Base-by-base conservation (phyloP, 2,329 filamentous ascomycete genomes). In the Sporothrix brunneoviolacea region DNA sequence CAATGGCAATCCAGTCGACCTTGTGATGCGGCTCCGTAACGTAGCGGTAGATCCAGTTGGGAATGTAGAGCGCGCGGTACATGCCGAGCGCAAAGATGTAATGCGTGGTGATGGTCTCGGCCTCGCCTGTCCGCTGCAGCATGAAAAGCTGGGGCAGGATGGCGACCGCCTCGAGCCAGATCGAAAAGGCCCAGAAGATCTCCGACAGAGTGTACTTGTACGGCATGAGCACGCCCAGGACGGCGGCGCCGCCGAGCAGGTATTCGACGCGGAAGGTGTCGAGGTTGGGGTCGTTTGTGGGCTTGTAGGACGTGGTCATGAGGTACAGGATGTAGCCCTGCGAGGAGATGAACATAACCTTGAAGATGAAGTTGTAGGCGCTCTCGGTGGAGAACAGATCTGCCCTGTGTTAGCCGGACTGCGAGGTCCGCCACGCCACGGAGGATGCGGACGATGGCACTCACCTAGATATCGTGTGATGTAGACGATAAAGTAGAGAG, bases 211-310 rank as follows among this genome's bases (percentile, higher is more conserved):
- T 86, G 71, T 95, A 98, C 63, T 84, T 78, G 72, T 91, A 91
- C 1, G 93, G 91, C 60, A 94, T 86, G 24, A 96, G 62, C 51
- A 97, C 62, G 39, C 86, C 91, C 46, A 97, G 73, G 21, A 91
- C 73, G 13, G 83, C 82, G 54, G 89, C 87, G 49, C 85, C 88
- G 39, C 80, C 90, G 24, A 97, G 79, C 40, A 98, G 79, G 71
- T 97, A 98, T 68, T 95, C 87, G 41, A 97, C 88, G 60, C 91
- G 90, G 77, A 98, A 97, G 4, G 93, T 98, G 67, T 98, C 93
- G 65, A 94, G 82, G 65, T 95, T 95, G 49, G 91, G 89, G 65
- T 98, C 93, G 71, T 95, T 91, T 30, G 93, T 97, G 22, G 93
- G 91, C 70, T 94, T 95, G 80, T 93, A 98, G 62, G 91, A 88